Evolutionary conservation across 768 basidiomycete genomes (phyloP), one percentile per base, ranked within the genome.

Genomic region (Hygrocybe coccinea): DNA sequence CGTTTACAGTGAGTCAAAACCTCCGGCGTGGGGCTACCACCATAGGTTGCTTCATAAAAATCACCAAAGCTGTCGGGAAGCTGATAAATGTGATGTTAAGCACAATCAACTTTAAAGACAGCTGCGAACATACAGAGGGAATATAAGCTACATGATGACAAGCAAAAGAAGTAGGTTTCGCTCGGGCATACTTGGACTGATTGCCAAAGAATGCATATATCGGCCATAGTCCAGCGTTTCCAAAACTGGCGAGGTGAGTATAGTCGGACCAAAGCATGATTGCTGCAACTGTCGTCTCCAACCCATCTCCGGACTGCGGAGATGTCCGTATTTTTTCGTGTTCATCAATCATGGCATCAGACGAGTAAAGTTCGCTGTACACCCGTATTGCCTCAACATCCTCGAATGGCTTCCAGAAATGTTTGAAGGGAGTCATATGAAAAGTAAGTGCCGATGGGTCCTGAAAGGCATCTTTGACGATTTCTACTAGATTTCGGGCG

Each of bases 181-280:
- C 44, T 0, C 65, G 60, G 1, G 52, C 45, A 50, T 74, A 74
- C 54, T 76, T 77, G 0, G 72, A 74, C 14, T 64, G 56, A 50
- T 67, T 68, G 1, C 71, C 72, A 55, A 73, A 66, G 21, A 56
- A 67, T 1, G 69, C 39, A 49, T 75, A 76, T 1, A 70, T 29
- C 0, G 72, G 74, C 74, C 70, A 75, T 2, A 66, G 55, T 15
- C 58, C 56, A 1, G 68, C 60, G 24, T 46, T 62, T 8, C 69
- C 69, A 45, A 70, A 69, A 9, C 44, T 54, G 1, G 68, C 52
- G 15, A 70, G 63, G 39, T 68, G 67, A 0, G 67, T 71, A 1
- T 61, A 57, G 48, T 71, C 69, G 4, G 68, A 71, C 47, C 62
- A 67, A 5, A 67, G 56, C 69, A 68, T 68, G 2, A 67, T 4